Evolutionary conservation across 73 alveolate species (phyloP).

Genomic region (Breviolum minutum): DNA sequence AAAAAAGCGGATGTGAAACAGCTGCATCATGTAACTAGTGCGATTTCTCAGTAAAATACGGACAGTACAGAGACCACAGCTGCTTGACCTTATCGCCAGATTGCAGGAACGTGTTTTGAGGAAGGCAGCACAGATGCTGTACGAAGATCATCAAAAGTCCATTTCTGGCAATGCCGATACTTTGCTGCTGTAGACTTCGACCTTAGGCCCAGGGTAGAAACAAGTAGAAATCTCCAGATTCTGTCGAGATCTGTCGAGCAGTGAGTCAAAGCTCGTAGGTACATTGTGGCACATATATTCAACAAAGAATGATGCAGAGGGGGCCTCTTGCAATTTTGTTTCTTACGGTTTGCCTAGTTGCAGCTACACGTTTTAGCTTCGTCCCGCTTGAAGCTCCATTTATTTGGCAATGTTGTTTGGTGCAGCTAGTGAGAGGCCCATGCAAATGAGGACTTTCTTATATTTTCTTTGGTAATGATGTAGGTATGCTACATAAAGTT

Average conservation of each 20-base stretch:
- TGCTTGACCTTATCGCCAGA: neutral
- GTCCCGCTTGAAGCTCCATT: too few relatives aligned
- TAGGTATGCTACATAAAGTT: neutral
- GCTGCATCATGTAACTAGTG: too few relatives aligned
- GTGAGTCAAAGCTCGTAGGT: neutral
- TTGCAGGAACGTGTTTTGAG: slow-evolving; percentile 36
- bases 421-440: too few relatives aligned
- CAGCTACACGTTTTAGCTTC: too few relatives aligned
- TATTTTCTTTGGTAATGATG: too few relatives aligned
- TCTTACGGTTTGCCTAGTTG: too few relatives aligned
- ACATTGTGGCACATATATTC: neutral
- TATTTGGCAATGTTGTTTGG: too few relatives aligned
- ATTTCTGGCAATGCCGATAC: neutral
- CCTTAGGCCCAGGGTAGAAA: too few relatives aligned
- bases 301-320: neutral
- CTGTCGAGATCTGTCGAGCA: neutral
- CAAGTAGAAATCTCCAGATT: neutral
- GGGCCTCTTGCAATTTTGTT: neutral
- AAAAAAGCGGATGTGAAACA: too few relatives aligned
- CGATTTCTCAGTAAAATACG: too few relatives aligned
- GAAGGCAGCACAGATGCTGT: slow-evolving; percentile 16
- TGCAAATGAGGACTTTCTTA: too few relatives aligned
- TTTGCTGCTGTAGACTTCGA: neutral
- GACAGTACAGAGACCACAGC: neutral
- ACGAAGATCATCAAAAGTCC: slow-evolving; percentile 9